Evolutionary conservation across 768 basidiomycete genomes (phyloP).

Genomic region (Daedalea quercina): DNA sequence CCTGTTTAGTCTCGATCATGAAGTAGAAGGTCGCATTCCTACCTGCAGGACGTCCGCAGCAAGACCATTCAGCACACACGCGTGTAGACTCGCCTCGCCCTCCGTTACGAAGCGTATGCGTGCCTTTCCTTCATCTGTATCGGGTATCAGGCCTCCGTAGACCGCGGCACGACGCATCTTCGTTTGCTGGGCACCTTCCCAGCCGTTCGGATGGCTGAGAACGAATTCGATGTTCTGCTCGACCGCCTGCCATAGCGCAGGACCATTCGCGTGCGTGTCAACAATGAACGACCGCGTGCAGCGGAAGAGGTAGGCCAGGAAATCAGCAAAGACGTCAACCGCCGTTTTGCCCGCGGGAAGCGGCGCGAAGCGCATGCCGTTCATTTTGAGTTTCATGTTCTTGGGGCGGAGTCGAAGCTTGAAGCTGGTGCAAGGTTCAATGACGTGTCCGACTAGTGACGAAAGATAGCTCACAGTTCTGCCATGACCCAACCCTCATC

Average conservation of each 20-base stretch:
- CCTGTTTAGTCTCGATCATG: neutral
- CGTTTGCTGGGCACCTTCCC: slow-evolving; percentile 74
- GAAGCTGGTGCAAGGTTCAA: slow-evolving; percentile 40
- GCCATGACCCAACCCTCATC: slow-evolving; percentile 74
- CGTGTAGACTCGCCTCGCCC: slow-evolving; percentile 79
- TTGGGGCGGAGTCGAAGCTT: slow-evolving; percentile 74
- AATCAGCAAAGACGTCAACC: slow-evolving; percentile 76
- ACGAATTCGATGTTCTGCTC: slow-evolving; percentile 69
- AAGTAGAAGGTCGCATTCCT: slow-evolving; percentile 12
- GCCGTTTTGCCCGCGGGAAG: slow-evolving; percentile 63
- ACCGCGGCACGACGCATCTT: slow-evolving; percentile 73
- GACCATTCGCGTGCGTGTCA: slow-evolving; percentile 79
- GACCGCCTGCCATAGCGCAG: slow-evolving; percentile 60
- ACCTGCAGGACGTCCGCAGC: slow-evolving; percentile 75
- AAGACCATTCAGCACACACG: slow-evolving; percentile 71
- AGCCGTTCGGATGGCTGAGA: slow-evolving; percentile 75
- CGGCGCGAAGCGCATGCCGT: slow-evolving; percentile 69
- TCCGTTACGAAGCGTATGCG: slow-evolving; percentile 78
- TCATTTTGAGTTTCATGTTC: slow-evolving; percentile 77
- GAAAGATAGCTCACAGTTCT: slow-evolving; percentile 49
- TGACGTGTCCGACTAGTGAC: no score
- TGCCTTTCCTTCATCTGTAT: slow-evolving; percentile 66
- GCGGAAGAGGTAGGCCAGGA: slow-evolving; percentile 63
- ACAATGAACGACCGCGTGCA: slow-evolving; percentile 73
- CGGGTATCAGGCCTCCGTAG: slow-evolving; percentile 65